phyloP scores from a whole-genome alignment of 192 early-diverging fungal species.

The Coemansia sp. region DNA sequence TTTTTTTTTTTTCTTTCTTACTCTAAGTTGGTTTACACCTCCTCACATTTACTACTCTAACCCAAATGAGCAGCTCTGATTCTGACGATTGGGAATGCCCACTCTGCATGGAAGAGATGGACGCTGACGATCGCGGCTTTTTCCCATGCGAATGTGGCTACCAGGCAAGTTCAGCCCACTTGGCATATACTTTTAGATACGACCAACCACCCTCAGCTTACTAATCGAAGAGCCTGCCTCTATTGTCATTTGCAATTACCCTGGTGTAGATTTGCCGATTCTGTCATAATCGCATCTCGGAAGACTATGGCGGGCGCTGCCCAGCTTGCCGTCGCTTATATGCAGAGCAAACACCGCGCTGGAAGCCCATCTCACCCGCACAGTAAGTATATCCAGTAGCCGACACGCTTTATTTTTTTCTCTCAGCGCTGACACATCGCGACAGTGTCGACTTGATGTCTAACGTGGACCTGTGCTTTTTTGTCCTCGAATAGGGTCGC shows the following conservation, averaged over 20 bases:
- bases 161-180: constrained; percentile 63
- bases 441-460: neutral
- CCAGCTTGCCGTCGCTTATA: constrained; percentile 93
- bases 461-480: neutral
- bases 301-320: constrained; percentile 88
- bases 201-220: neutral
- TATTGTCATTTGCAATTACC: neutral
- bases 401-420: neutral
- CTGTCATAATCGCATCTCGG: constrained; percentile 98
- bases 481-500: constrained; percentile 51
- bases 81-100: constrained; percentile 97
- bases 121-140: constrained; percentile 93
- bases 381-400: constrained; percentile 63
- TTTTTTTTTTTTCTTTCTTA: neutral
- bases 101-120: constrained; percentile 98
- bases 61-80: constrained; percentile 57
- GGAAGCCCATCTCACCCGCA: constrained; percentile 78
- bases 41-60: neutral
- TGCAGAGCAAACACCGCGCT: constrained; percentile 73
- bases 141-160: constrained; percentile 98
- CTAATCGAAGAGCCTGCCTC: neutral
- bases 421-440: neutral
- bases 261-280: constrained; percentile 92
- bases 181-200: no score
- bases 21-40: neutral